phyloP scores from a whole-genome alignment of 108 stramenopile species.

The Pseudonitzschia multiseries region DNA sequence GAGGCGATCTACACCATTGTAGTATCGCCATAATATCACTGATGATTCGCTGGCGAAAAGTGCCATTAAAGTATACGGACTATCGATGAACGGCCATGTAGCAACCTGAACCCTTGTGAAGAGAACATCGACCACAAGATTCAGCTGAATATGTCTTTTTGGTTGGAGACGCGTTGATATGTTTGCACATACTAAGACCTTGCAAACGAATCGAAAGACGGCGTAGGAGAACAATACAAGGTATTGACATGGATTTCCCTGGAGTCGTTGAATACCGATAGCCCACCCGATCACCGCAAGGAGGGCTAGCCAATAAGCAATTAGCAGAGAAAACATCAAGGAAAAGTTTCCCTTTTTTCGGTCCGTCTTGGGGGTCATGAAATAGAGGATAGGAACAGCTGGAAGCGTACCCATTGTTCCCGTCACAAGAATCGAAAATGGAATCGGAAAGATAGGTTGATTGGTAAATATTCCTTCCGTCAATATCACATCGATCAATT shows the following conservation, averaged over 20 bases:
- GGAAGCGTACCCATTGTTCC: conserved; percentile 7
- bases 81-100: conserved; percentile 27
- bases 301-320: conserved; percentile 8
- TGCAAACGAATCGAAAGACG: conserved; percentile 25
- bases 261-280: conserved; percentile 19
- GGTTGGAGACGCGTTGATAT: conserved; percentile 18
- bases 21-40: conserved; percentile 26
- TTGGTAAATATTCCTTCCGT: conserved; percentile 17
- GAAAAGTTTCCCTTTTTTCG: conserved; percentile 7
- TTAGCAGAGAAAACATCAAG: not conserved
- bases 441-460: conserved; percentile 25
- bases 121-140: conserved; percentile 33
- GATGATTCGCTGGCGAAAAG: conserved; percentile 12
- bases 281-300: conserved; percentile 22
- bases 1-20: conserved; percentile 28
- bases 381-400: conserved; percentile 19
- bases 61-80: conserved; percentile 3
- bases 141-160: conserved; percentile 15
- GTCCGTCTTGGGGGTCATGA: conserved; percentile 1
- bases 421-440: conserved; percentile 26
- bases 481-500: conserved; percentile 16
- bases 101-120: conserved; percentile 24
- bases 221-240: conserved; percentile 21
- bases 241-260: conserved; percentile 4
- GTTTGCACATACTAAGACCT: conserved; percentile 12